These are phyloP conservation scores for Pterocarpus macrocarpus DNA, from an alignment of 306 rosid species.

Conservation along the genomic window DNA sequence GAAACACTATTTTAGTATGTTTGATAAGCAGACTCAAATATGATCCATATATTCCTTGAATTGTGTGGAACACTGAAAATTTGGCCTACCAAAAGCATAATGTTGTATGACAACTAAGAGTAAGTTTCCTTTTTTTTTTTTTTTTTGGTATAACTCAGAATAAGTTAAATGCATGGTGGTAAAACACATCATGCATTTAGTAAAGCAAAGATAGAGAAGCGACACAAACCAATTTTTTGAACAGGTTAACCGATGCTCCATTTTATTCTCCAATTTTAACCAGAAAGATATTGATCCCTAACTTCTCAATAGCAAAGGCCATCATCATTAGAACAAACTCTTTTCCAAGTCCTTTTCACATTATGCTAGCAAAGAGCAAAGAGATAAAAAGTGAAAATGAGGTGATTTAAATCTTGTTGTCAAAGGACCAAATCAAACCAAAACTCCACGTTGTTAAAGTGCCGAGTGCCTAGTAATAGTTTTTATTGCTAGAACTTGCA, in stretches of 20 bases:
- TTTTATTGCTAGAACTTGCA: slow-evolving; percentile 8
- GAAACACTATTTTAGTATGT: too few relatives aligned
- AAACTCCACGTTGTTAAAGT: slow-evolving; percentile 10
- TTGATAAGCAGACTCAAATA: too few relatives aligned
- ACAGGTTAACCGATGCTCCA: slow-evolving; percentile 78
- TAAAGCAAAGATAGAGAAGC: slow-evolving; percentile 1
- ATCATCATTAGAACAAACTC: slow-evolving; percentile 86
- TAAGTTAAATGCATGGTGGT: too few relatives aligned
- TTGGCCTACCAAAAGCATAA: too few relatives aligned
- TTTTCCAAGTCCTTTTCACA: slow-evolving; percentile 86
- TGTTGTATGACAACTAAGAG: too few relatives aligned
- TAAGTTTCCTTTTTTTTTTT: too few relatives aligned
- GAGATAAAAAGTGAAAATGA: neutral
- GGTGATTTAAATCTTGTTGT: slow-evolving; percentile 21
- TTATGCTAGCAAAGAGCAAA: slow-evolving; percentile 71
- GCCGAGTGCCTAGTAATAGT: neutral
- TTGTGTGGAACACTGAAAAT: too few relatives aligned
- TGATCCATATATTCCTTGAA: too few relatives aligned
- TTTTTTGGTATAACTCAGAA: too few relatives aligned
- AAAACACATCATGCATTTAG: too few relatives aligned
- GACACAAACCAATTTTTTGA: slow-evolving; percentile 75
- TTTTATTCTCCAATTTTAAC: slow-evolving; percentile 91
- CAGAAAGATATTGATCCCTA: slow-evolving; percentile 69
- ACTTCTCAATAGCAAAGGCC: slow-evolving; percentile 75
- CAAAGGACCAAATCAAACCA: slow-evolving; percentile 19